A percentile compares a stretch with the other conserved stretches of the same genome.
Evolutionary conservation across 2,329 filamentous ascomycete genomes (phyloP).

Genomic region (Dendrostoma leiphaemia): DNA sequence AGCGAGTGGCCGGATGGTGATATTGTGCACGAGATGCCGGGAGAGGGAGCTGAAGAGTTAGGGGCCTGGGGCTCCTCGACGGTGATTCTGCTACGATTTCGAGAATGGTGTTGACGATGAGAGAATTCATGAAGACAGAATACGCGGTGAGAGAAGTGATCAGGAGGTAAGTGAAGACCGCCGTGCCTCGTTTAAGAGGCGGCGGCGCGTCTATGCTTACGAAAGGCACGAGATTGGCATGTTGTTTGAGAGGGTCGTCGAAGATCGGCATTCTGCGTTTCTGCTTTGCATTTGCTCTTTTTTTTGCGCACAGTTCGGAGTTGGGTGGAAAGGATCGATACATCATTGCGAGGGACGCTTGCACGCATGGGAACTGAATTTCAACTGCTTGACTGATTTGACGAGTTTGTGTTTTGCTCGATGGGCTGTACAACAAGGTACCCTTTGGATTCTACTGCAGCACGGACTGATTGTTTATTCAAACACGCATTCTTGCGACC

Average conservation of each 20-base stretch:
- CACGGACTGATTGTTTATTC: too few species aligned
- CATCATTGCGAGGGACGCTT: not conserved
- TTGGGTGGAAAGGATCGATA: constrained; percentile 9
- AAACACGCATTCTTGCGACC: not conserved
- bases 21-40: constrained; percentile 62
- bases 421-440: constrained; percentile 10
- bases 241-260: constrained; percentile 1
- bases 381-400: constrained; percentile 4
- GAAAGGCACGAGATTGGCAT: constrained; percentile 9
- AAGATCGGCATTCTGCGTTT: not conserved
- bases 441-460: not conserved
- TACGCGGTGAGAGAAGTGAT: not conserved
- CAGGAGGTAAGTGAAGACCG: constrained; percentile 6
- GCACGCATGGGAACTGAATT: not conserved
- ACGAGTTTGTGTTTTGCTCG: constrained; percentile 1
- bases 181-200: not conserved
- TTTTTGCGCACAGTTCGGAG: constrained; percentile 14
- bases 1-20: constrained; percentile 44
- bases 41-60: constrained; percentile 55
- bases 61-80: constrained; percentile 3
- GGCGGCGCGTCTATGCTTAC: constrained; percentile 10
- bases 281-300: constrained; percentile 12
- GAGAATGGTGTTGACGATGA: not conserved
- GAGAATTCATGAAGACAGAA: not conserved
- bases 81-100: not conserved